Evolutionary conservation across 2,329 filamentous ascomycete genomes (phyloP).

Genomic region (Claviceps citrina): DNA sequence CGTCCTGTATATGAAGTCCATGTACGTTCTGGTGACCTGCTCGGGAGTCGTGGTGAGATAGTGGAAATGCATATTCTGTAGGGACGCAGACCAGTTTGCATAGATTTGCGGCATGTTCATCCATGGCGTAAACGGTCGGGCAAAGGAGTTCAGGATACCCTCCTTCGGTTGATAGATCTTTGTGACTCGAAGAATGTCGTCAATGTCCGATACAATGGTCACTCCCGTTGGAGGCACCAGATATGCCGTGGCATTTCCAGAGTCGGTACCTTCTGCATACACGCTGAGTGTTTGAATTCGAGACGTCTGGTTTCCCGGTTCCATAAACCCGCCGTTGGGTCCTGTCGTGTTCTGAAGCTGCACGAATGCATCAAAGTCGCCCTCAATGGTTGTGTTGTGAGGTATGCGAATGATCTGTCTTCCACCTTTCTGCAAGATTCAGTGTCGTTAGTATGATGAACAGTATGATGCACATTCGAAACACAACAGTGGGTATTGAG

Average conservation of each 20-base stretch:
- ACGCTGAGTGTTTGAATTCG: slow-evolving; percentile 54
- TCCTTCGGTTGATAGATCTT: slow-evolving; percentile 65
- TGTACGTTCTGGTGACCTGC: slow-evolving; percentile 62
- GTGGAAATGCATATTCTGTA: slow-evolving; percentile 61
- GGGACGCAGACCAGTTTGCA: slow-evolving; percentile 53
- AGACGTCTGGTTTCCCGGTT: slow-evolving; percentile 48
- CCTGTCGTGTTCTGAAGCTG: slow-evolving; percentile 43
- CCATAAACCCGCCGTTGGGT: slow-evolving; percentile 30
- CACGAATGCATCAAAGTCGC: slow-evolving; percentile 61
- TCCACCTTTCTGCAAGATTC: slow-evolving; percentile 31
- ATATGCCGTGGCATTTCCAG: slow-evolving; percentile 62
- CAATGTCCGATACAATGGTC: slow-evolving; percentile 63
- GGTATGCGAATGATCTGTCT: slow-evolving; percentile 48
- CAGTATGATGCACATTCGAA: neutral
- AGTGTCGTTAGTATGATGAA: neutral
- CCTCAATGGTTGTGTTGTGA: slow-evolving; percentile 48
- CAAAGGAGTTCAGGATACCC: slow-evolving; percentile 63
- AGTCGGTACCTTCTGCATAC: slow-evolving; percentile 46
- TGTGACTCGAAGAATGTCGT: slow-evolving; percentile 66
- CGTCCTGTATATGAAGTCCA: slow-evolving; percentile 64
- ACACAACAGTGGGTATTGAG: too few species aligned
- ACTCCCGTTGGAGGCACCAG: slow-evolving; percentile 55
- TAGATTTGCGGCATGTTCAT: slow-evolving; percentile 70
- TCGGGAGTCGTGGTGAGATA: slow-evolving; percentile 71
- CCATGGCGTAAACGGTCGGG: slow-evolving; percentile 54